phyloP scores from a whole-genome alignment of 2,329 filamentous ascomycete species.

The Colletotrichum gloeosporioides region DNA sequence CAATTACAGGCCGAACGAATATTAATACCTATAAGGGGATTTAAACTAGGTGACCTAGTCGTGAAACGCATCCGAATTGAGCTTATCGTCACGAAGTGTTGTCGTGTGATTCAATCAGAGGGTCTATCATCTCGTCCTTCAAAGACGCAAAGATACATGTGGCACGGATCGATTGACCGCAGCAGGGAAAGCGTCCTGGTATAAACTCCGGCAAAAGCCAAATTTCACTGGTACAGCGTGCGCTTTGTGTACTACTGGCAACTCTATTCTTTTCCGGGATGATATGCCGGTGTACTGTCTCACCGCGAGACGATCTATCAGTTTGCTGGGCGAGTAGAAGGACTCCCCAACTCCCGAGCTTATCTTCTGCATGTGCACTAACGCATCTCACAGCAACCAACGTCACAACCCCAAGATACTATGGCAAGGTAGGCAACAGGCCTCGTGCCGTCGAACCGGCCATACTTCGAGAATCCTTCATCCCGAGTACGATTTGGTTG shows the following conservation, averaged over 20 bases:
- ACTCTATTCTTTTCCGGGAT: neutral
- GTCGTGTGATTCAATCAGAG: neutral
- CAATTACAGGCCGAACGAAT: neutral
- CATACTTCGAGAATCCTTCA: neutral
- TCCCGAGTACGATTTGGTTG: neutral
- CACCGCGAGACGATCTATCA: neutral
- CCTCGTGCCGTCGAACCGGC: neutral
- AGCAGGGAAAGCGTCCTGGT: neutral
- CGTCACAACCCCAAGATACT: neutral
- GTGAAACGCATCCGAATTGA: neutral
- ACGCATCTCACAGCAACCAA: neutral
- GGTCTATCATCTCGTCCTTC: neutral
- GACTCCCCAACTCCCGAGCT: neutral
- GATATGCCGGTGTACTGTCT: neutral
- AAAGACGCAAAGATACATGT: neutral
- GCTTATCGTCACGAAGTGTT: neutral
- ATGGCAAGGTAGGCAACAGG: neutral
- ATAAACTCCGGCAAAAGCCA: neutral
- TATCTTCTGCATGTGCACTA: neutral
- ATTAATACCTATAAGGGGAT: neutral
- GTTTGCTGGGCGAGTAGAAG: neutral
- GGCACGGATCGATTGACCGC: neutral
- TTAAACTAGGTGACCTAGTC: neutral
- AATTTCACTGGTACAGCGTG: neutral
- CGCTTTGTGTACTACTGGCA: neutral